Conservation (phyloP, 345 rosid species). For the Sapria himalayana region DNA sequence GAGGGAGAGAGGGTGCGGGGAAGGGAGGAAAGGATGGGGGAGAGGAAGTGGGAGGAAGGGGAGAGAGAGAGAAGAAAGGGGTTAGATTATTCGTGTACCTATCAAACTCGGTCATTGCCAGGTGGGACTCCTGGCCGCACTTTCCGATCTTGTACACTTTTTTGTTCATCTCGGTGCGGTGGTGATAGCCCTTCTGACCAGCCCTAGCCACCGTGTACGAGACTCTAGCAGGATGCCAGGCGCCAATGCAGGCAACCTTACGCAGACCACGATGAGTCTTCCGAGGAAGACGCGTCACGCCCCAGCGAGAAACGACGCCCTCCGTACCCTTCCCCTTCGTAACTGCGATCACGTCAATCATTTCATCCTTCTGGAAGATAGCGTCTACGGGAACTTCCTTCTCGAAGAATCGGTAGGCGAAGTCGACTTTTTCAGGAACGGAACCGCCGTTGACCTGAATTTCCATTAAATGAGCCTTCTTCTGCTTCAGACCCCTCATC, state of each 20-base stretch:
- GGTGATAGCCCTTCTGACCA: conserved; percentile 93
- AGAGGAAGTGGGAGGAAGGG: no score
- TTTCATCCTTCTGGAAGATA: conserved; percentile 75
- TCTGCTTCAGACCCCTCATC: conserved; percentile 80
- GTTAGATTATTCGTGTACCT: no score
- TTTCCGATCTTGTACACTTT: conserved; percentile 67
- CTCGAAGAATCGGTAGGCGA: conserved; percentile 61
- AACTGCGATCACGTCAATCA: conserved; percentile 69
- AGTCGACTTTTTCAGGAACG: conserved; percentile 59
- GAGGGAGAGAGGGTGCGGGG: no score
- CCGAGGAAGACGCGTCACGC: conserved; percentile 76
- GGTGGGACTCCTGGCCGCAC: conserved; percentile 36
- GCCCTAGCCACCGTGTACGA: conserved; percentile 86
- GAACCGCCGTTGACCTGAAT: conserved; percentile 73
- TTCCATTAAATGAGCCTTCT: conserved; percentile 83
- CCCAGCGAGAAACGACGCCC: conserved; percentile 91
- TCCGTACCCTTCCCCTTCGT: conserved; percentile 83
- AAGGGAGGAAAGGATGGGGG: no score
- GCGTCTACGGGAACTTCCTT: conserved; percentile 61
- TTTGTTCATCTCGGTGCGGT: conserved; percentile 81
- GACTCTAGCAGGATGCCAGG: conserved; percentile 96
- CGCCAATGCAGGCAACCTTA: conserved; percentile 88
- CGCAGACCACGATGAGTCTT: conserved; percentile 87
- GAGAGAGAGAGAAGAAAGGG: no score
- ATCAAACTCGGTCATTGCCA: conserved; percentile 61